A percentile compares a stretch with the other conserved stretches of the same genome.
These are phyloP conservation scores for Naganishia friedmannii DNA, from an alignment of 768 basidiomycete genomes.

Conservation along the genomic window DNA sequence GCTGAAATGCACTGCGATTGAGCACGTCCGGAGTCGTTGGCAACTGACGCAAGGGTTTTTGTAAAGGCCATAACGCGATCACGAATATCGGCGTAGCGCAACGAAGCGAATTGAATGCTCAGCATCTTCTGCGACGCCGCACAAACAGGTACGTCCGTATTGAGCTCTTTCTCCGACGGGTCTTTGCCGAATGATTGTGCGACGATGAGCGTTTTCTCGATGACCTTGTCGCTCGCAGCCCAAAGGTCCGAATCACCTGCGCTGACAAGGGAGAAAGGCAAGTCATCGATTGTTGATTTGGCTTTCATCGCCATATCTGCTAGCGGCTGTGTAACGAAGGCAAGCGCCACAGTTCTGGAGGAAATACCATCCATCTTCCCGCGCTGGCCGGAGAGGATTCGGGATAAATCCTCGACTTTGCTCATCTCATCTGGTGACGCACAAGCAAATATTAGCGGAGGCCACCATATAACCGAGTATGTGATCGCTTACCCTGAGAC, in stretches of 20 bases:
- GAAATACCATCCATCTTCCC: background rate
- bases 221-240: slow-evolving; percentile 51
- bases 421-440: background rate
- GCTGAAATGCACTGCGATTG: slow-evolving; percentile 27
- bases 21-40: slow-evolving; percentile 43
- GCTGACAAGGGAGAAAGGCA: slow-evolving; percentile 11
- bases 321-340: background rate
- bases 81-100: slow-evolving; percentile 55
- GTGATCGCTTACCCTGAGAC: background rate
- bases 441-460: background rate
- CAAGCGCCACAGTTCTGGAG: background rate
- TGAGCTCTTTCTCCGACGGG: background rate
- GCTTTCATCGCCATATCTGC: background rate
- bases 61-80: slow-evolving; percentile 52
- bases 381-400: background rate
- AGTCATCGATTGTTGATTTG: background rate
- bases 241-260: slow-evolving; percentile 30
- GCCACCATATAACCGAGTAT: background rate
- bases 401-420: background rate
- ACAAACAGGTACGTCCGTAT: slow-evolving; percentile 36
- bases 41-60: slow-evolving; percentile 17
- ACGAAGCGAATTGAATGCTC: slow-evolving; percentile 58
- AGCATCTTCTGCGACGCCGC: slow-evolving; percentile 53
- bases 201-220: slow-evolving; percentile 65
- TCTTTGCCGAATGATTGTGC: slow-evolving; percentile 60